These are phyloP conservation scores for Pueraria montana DNA, from an alignment of 306 rosid species.

Conservation along the genomic window DNA sequence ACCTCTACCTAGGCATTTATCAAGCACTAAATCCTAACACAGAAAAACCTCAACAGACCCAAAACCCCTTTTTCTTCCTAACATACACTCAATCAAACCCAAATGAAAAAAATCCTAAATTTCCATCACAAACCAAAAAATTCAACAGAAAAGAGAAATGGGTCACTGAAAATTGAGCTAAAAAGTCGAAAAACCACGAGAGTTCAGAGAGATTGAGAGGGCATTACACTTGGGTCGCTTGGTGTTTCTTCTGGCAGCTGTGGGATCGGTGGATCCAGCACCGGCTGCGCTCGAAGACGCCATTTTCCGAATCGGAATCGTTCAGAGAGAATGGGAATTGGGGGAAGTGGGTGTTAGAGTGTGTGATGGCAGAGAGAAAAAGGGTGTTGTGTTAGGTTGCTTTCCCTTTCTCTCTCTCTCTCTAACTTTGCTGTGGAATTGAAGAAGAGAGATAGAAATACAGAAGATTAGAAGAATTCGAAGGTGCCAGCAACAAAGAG, in stretches of 20 bases:
- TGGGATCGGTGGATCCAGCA: slow-evolving; percentile 82
- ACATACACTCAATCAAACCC: background rate
- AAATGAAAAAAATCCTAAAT: background rate
- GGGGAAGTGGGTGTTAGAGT: slow-evolving; percentile 19
- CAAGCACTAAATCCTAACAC: slow-evolving; percentile 13
- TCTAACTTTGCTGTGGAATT: slow-evolving; percentile 7
- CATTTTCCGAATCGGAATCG: slow-evolving; percentile 66
- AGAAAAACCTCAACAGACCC: slow-evolving; percentile 34
- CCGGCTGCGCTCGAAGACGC: slow-evolving; percentile 78
- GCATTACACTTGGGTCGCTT: slow-evolving; percentile 92
- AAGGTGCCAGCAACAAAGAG: background rate
- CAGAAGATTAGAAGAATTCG: background rate
- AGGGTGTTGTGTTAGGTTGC: background rate
- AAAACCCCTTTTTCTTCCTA: slow-evolving; percentile 16
- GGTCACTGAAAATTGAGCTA: slow-evolving; percentile 24
- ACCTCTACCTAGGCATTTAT: slow-evolving; percentile 1
- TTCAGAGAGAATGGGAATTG: slow-evolving; percentile 33
- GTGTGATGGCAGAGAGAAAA: background rate
- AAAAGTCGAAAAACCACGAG: background rate
- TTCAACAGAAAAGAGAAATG: slow-evolving; percentile 11
- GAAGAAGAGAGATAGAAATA: slow-evolving; percentile 30
- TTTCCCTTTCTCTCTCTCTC: slow-evolving; percentile 39
- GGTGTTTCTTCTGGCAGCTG: slow-evolving; percentile 75
- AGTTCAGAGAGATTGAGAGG: slow-evolving; percentile 29
- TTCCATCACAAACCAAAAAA: slow-evolving; percentile 10